Evolutionary conservation across 805 yeast genomes (phyloP).

Genomic region (Saccharomycopsis olivae): DNA sequence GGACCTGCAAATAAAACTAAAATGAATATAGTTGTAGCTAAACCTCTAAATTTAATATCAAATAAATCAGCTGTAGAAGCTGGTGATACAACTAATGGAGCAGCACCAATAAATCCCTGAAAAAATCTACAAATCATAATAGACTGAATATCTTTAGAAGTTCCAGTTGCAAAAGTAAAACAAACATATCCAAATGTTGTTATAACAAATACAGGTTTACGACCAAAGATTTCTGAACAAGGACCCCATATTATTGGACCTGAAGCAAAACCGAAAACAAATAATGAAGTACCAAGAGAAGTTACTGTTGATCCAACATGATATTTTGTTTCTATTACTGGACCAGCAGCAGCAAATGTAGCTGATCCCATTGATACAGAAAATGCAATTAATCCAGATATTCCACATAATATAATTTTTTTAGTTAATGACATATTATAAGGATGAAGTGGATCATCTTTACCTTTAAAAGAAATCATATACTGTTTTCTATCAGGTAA

Average conservation of each 20-base stretch:
- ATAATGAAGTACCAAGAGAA: slow-evolving; percentile 47
- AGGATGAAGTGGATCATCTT: slow-evolving; percentile 71
- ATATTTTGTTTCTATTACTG: no score
- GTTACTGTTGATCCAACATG: no score
- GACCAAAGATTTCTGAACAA: slow-evolving; percentile 54
- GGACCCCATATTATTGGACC: slow-evolving; percentile 66
- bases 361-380: no score
- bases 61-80: slow-evolving; percentile 55
- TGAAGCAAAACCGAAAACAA: slow-evolving; percentile 53
- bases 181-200: slow-evolving; percentile 38
- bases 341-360: no score
- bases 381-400: no score
- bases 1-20: slow-evolving; percentile 36
- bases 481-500: slow-evolving; percentile 46
- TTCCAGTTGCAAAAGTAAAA: slow-evolving; percentile 50
- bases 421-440: slow-evolving; percentile 55
- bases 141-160: slow-evolving; percentile 43
- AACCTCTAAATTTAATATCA: slow-evolving; percentile 38
- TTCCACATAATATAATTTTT: no score
- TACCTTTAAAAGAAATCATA: slow-evolving; percentile 67
- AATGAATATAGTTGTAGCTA: slow-evolving; percentile 40
- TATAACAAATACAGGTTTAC: slow-evolving; percentile 42
- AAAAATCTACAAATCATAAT: slow-evolving; percentile 48
- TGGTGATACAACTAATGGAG: slow-evolving; percentile 59
- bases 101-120: slow-evolving; percentile 57